These are phyloP conservation scores for Euphorbia peplus DNA, from an alignment of 345 rosid species.

Conservation along the genomic window DNA sequence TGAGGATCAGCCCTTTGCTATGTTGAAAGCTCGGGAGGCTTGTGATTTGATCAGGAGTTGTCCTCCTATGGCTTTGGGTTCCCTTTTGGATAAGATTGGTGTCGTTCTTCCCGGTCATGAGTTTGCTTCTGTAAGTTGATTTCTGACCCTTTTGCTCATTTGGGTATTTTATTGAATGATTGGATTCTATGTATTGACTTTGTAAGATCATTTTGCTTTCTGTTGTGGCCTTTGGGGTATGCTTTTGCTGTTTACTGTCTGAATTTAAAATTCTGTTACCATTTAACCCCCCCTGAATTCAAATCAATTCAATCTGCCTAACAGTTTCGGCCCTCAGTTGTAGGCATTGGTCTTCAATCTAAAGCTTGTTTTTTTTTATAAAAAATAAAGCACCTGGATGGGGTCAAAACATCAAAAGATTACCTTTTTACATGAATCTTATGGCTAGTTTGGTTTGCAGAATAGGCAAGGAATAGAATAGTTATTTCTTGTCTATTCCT, in stretches of 20 bases:
- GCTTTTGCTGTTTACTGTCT: neutral
- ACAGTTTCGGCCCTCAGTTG: neutral
- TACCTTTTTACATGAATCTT: neutral
- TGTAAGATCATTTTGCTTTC: neutral
- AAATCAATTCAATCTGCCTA: neutral
- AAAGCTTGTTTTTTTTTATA: neutral
- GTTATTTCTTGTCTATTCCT: too few species aligned
- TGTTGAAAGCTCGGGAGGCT: slow-evolving; percentile 61
- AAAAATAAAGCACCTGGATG: too few species aligned
- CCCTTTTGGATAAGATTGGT: slow-evolving; percentile 41
- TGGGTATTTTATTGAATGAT: neutral
- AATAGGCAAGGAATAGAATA: too few species aligned
- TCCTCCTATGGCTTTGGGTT: slow-evolving; percentile 43
- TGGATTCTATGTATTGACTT: neutral
- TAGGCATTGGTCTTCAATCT: neutral
- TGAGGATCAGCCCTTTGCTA: slow-evolving; percentile 70
- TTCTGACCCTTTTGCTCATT: neutral
- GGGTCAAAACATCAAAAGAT: neutral
- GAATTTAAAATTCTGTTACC: neutral
- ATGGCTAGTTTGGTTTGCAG: neutral
- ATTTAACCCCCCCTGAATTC: neutral
- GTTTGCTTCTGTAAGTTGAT: slow-evolving; percentile 71
- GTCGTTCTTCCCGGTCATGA: slow-evolving; percentile 60
- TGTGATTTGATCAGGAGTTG: slow-evolving; percentile 47
- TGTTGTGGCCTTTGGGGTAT: neutral